A percentile compares a stretch with the other conserved stretches of the same genome.
Conservation (phyloP, 1,284 basidiomycete species). For the Inonotus hispidus region DNA sequence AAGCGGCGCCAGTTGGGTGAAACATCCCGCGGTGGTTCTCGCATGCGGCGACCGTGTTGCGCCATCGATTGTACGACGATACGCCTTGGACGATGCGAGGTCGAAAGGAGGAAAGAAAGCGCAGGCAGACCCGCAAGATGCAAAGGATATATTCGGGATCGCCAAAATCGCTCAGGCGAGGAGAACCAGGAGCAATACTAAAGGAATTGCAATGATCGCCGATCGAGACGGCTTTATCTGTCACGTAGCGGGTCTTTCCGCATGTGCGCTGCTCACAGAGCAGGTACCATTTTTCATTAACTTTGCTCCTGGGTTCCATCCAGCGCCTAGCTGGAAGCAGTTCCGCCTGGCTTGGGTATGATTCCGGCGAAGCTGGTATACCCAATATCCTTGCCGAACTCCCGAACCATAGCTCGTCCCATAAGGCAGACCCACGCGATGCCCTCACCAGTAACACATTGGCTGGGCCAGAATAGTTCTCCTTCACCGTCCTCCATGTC, state of each 20-base stretch:
- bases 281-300: conserved; percentile 6
- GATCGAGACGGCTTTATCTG: neutral
- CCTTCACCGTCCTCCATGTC: conserved; percentile 78
- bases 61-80: neutral
- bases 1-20: neutral
- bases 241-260: neutral
- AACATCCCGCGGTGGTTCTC: neutral
- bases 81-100: neutral
- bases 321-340: neutral
- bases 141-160: neutral
- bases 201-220: neutral
- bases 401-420: conserved; percentile 76
- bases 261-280: conserved; percentile 1
- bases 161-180: neutral
- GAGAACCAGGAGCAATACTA: neutral
- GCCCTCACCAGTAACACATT: conserved; percentile 62
- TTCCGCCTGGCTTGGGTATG: conserved; percentile 53
- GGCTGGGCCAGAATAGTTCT: conserved; percentile 73
- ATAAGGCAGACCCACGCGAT: conserved; percentile 75
- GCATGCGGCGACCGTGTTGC: neutral
- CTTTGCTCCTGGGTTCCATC: neutral
- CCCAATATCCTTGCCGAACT: conserved; percentile 66
- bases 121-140: neutral
- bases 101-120: neutral
- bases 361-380: conserved; percentile 64